Base-by-base conservation (phyloP, 192 early-diverging fungal species). In the Entomortierella parvispora region DNA sequence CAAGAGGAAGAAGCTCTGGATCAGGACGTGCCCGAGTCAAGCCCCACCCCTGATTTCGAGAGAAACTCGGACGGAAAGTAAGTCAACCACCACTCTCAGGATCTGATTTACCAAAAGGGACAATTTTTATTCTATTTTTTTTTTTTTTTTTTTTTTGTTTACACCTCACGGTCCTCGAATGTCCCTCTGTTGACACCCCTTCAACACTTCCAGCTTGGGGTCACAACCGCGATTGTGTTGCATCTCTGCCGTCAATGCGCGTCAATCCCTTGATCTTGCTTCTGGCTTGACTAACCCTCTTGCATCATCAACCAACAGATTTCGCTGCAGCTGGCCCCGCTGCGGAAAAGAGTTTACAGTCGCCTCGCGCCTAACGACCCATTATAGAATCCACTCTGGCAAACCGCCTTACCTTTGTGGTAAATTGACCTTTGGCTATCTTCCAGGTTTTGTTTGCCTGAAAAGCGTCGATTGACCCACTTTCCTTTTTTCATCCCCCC, bases 261-360 rank as follows among this genome's bases (percentile, higher is more conserved):
- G 58, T 60, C 48, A 52, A 23, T 48, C 32, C 20, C 31, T 48
- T 29, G 4, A 10, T 25, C 44, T 65, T 25, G 20, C 17, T 31
- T 22, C 12, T 48, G 6, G 31, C 58, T 31, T 28, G 17, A 26
- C 2, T 17, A 4, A 25, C 29, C 20, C 18, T 57, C 25, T 23
- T 33, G 2, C 2, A 34, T 40, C 29, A 3, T 15, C 4, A 20
- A 60, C 33, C 23, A 60, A 5, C 57, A 77, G 74, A 46, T 77
- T 61, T 31, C 74, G 74, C 14, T 77, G 74, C 61, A 77, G 74
- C 43, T 77, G 74, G 74, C 74, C 74, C 22, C 46, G 74, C 29
- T 77, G 74, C 48, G 74, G 74, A 40, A 77, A 77, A 20, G 74
- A 77, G 32, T 77, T 77, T 33, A 77, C 74, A 0, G 74, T 77